Base-by-base conservation (phyloP, 2,329 filamentous ascomycete genomes). In the Botrytis sinoallii region DNA sequence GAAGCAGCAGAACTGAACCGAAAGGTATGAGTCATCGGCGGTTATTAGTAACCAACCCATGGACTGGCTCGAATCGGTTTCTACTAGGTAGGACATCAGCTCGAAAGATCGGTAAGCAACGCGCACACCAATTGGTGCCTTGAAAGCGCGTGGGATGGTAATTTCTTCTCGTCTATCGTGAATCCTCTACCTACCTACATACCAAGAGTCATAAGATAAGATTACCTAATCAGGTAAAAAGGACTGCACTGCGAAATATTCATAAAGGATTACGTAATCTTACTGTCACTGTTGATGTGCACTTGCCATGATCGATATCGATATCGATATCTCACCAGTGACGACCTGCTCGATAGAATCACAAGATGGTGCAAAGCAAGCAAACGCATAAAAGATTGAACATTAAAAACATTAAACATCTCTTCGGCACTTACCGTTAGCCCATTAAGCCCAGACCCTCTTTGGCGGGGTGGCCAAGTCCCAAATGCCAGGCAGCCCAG, bases 91-190 rank as follows among this genome's bases (percentile, higher is more conserved):
- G 32, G 32, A 32, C 25, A 66, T 48, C 29, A 25, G 64, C 8
- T 66, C 16, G 42, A 44, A 46, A 46, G 22, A 40, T 68, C 32
- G 42, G 38, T 70, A 59, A 59, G 67, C 67, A 52, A 52, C 52
- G n/a, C 67, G 38, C 52, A 69, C 46, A 35, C 67, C 10, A 35
- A 44, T 32, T 44, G 67, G 29, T 57, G 66, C 66, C 48, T 68
- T 55, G 66, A 42, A 57, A 57, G 10, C 40, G 5, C 32, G n/a
- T 65, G 2, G 29, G 42, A 25, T 22, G 22, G 46, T 25, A 42
- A 57, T 40, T 25, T 16, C 12, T 25, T 52, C n/a, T 52, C 35
- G 12, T 29, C 35, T 40, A 42, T 57, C 38, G 55, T 35, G 65
- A 29, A 29, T 18, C 4, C 18, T 5, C 12, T 55, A 5, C 48